Evolutionary conservation across 2,329 filamentous ascomycete genomes (phyloP).

Genomic region (Dissoconium aciculare): DNA sequence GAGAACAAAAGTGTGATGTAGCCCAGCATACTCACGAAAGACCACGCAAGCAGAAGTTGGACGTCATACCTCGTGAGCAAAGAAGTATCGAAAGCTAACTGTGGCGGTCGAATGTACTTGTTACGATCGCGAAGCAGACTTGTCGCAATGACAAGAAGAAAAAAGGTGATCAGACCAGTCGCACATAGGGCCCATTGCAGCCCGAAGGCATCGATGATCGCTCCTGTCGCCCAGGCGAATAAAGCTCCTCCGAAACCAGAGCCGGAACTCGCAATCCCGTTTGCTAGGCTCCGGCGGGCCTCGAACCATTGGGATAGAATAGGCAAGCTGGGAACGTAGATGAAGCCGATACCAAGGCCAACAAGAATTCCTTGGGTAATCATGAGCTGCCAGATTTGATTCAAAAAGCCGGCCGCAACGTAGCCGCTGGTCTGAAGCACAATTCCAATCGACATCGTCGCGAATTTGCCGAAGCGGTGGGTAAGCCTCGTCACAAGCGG

Average conservation of each 20-base stretch:
- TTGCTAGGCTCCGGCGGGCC: conserved; percentile 26
- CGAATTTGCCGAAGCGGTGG: conserved; percentile 16
- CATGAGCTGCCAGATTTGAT: conserved; percentile 25
- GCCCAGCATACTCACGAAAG: conserved; percentile 33
- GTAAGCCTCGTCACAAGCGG: conserved; percentile 21
- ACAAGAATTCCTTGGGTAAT: conserved; percentile 29
- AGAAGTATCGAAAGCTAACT: conserved; percentile 23
- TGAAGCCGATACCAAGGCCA: conserved; percentile 27
- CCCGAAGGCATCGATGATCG: conserved; percentile 25
- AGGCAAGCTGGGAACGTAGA: conserved; percentile 27
- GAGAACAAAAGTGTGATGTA: conserved; percentile 36
- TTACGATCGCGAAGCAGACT: conserved; percentile 23
- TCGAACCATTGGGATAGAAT: conserved; percentile 32
- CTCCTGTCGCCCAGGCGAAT: conserved; percentile 23
- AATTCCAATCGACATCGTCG: conserved; percentile 21
- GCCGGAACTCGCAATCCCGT: conserved; percentile 27
- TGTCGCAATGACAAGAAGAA: conserved; percentile 20
- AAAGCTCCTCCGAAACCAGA: conserved; percentile 29
- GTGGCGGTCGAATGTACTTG: conserved; percentile 21
- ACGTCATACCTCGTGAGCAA: conserved; percentile 23
- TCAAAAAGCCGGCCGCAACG: conserved; percentile 24
- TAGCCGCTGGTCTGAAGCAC: conserved; percentile 21
- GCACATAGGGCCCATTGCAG: conserved; percentile 30
- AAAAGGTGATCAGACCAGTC: conserved; percentile 24
- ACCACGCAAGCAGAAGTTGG: conserved; percentile 27